Evolutionary conservation across 495 filamentous ascomycete species (phyloP).

Genomic region (Podospora sp.): DNA sequence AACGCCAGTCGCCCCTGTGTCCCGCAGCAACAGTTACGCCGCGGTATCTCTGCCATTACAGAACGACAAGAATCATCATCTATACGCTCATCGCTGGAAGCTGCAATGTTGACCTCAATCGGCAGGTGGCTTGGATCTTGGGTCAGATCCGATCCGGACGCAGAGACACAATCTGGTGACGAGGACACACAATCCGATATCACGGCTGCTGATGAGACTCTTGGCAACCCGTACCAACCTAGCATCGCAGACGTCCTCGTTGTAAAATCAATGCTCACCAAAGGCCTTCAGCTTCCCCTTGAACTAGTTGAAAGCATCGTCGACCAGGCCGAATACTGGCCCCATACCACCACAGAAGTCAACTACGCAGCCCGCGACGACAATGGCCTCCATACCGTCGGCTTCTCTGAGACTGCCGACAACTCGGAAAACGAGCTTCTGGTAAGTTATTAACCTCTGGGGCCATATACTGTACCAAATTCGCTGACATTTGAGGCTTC

Average conservation of each 20-base stretch:
- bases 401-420: neutral
- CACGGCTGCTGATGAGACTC: neutral
- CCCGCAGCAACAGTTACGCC: no score
- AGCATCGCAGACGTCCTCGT: slow-evolving; percentile 48
- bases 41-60: no score
- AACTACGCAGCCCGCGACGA: slow-evolving; percentile 21
- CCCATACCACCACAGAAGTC: slow-evolving; percentile 44
- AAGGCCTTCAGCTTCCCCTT: slow-evolving; percentile 51
- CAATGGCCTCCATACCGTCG: neutral
- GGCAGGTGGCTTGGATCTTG: neutral
- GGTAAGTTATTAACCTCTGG: slow-evolving; percentile 29
- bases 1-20: neutral
- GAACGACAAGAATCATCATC: no score
- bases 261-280: slow-evolving; percentile 47
- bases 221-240: slow-evolving; percentile 28
- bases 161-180: neutral
- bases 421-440: slow-evolving; percentile 42
- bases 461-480: neutral
- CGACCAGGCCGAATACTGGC: slow-evolving; percentile 75
- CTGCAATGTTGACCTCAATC: no score
- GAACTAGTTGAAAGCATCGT: slow-evolving; percentile 70
- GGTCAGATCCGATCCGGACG: neutral
- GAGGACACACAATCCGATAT: neutral
- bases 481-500: slow-evolving; percentile 1
- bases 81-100: no score